These are phyloP conservation scores for Arthrobotrys sphaeroides DNA, from an alignment of 2,329 filamentous ascomycete genomes.

Conservation along the genomic window DNA sequence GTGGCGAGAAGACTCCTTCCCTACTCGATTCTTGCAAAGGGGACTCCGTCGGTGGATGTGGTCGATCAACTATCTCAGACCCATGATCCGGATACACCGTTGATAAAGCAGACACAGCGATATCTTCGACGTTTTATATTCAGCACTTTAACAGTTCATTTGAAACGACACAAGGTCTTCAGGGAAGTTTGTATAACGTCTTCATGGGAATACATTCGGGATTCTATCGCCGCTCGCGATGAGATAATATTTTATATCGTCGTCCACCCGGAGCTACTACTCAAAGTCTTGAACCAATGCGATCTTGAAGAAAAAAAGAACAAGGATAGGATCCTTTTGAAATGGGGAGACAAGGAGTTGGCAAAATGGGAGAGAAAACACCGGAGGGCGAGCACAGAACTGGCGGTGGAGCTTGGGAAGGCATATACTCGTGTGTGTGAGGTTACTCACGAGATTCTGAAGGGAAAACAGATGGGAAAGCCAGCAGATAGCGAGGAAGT, in stretches of 20 bases:
- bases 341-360: not conserved
- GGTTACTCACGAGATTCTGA: not conserved
- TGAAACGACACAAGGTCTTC: conserved; percentile 12
- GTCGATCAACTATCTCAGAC: not conserved
- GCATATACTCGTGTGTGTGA: not conserved
- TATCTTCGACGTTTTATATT: not conserved
- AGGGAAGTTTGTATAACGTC: conserved; percentile 12
- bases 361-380: not conserved
- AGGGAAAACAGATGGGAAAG: not conserved
- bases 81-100: not conserved
- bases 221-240: not conserved
- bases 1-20: conserved; percentile 6
- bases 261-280: not conserved
- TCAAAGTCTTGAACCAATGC: conserved; percentile 11
- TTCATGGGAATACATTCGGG: conserved; percentile 1
- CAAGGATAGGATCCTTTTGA: too few relatives aligned
- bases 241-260: not conserved
- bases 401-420: conserved; percentile 4
- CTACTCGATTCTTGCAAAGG: not conserved
- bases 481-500: not conserved
- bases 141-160: not conserved
- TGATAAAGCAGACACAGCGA: not conserved
- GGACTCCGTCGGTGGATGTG: not conserved
- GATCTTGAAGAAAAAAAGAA: not conserved
- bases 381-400: not conserved